Evolutionary conservation across 2,329 filamentous ascomycete genomes (phyloP), one percentile per base, ranked within the genome.

Genomic region (Colletotrichum phormii): DNA sequence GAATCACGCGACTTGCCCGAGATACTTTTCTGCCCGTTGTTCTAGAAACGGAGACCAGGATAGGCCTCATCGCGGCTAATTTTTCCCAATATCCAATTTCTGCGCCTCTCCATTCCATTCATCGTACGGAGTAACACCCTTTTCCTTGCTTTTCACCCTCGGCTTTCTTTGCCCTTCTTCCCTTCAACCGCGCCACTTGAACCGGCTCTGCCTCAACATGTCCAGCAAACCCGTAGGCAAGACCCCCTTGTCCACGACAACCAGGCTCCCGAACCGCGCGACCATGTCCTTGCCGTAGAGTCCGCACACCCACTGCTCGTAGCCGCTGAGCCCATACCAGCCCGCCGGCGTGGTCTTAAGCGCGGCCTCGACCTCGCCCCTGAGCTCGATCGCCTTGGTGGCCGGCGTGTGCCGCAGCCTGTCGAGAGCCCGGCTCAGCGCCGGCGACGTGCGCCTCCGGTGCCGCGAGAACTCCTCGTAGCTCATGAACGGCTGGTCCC

Each of bases 201-300:
- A 81, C 71, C 78, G 79, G 72, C 79, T 82, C 77, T 77, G 79
- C 76, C 79, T 76, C 75, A 85, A 74, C 75, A 84, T 78, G 69
- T 78, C 78, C 59, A 85, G 78, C 76, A 85, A 76, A 4, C 83
- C 82, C 75, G 82, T 81, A 8, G 84, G 84, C 70, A 86, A 73
- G 63, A 85, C 65, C 1, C 82, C 81, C 58, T 78, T 76, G 71
- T 85, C 82, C 4, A 84, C 83, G 61, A 86, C 77, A 35, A 78
- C 78, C 65, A 84, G 67, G 1, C 83, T 82, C 0, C 84, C 84
- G 79, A 85, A 85, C 49, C 77, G 77, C 66, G 80, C 77, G 58
- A 79, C 79, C 78, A 85, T 80, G 67, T 84, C 82, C 18, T 77
- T 75, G 0, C 78, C 80, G 77, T 85, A 84, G 31, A 85, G 74